phyloP scores from a whole-genome alignment of 164 flowering plant species.

The Tetrastigma voinierianum region DNA sequence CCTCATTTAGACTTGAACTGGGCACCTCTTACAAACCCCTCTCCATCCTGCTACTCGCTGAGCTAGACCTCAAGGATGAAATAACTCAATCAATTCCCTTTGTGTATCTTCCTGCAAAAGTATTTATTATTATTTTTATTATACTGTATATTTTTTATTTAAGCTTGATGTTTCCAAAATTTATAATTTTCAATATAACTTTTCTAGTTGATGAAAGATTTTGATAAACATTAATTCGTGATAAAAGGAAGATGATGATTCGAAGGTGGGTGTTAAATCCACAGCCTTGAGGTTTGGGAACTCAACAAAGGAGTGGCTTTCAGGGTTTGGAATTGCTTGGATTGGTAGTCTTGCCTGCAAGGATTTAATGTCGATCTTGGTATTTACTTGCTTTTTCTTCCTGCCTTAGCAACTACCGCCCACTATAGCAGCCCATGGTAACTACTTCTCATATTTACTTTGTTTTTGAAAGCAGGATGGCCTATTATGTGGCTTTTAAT shows the following conservation, averaged over 20 bases:
- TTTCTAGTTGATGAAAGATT: neutral
- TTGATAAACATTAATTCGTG: slow-evolving; percentile 49
- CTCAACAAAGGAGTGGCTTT: slow-evolving; percentile 73
- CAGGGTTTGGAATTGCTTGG: slow-evolving; percentile 73
- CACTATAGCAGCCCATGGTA: neutral
- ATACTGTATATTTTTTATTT: too few relatives aligned
- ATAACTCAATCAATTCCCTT: too few relatives aligned
- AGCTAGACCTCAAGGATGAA: too few relatives aligned
- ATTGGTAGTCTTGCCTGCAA: slow-evolving; percentile 71
- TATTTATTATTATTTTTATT: too few relatives aligned
- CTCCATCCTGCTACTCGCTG: too few relatives aligned
- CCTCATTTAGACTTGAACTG: too few relatives aligned
- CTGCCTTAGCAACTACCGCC: neutral
- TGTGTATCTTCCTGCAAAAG: too few relatives aligned
- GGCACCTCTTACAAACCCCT: too few relatives aligned
- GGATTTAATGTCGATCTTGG: slow-evolving; percentile 78
- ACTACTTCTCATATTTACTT: neutral
- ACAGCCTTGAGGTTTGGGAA: slow-evolving; percentile 94
- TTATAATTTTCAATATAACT: too few relatives aligned
- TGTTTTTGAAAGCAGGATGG: slow-evolving; percentile 56
- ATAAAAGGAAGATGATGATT: slow-evolving; percentile 94
- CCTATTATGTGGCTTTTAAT: slow-evolving; percentile 69
- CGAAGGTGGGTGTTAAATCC: slow-evolving; percentile 94
- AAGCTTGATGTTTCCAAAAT: too few relatives aligned
- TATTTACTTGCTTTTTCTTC: slow-evolving; percentile 20